Conservation (phyloP, 2,329 filamentous ascomycete species). For the Hypoxylon sp. region DNA sequence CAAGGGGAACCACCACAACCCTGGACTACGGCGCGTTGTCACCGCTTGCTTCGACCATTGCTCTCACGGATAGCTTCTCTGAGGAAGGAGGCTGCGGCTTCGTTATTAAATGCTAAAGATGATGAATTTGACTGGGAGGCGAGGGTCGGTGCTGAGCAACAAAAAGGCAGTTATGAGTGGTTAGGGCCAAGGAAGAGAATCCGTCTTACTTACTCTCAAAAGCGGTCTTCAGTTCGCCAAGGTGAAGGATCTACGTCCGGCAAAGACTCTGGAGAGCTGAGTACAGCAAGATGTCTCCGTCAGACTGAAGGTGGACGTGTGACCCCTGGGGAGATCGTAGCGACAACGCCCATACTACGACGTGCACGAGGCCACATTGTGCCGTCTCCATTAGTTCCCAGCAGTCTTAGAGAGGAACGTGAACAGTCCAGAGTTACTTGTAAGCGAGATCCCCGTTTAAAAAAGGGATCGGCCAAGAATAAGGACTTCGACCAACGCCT, state of each 20-base stretch:
- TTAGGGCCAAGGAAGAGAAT: constrained; percentile 51
- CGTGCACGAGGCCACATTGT: constrained; percentile 51
- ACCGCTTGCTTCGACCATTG: constrained; percentile 61
- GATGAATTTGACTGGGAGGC: constrained; percentile 27
- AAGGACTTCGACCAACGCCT: constrained; percentile 56
- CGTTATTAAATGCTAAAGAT: constrained; percentile 21
- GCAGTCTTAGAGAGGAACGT: background rate
- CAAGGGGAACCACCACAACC: constrained; percentile 43
- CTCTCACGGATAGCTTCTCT: constrained; percentile 60
- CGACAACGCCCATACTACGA: constrained; percentile 51
- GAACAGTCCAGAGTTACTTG: constrained; percentile 12
- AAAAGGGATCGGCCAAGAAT: constrained; percentile 24
- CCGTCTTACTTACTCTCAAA: constrained; percentile 54
- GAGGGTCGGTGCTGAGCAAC: constrained; percentile 21
- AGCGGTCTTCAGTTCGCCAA: constrained; percentile 29
- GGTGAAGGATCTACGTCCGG: constrained; percentile 5
- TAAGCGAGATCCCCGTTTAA: constrained; percentile 32
- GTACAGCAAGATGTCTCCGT: constrained; percentile 39
- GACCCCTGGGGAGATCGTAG: constrained; percentile 48
- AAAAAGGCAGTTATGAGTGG: constrained; percentile 42
- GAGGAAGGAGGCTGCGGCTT: constrained; percentile 53
- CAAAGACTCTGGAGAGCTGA: constrained; percentile 22
- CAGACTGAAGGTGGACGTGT: constrained; percentile 23
- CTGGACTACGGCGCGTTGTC: constrained; percentile 62
- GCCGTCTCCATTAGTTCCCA: constrained; percentile 41